Evolutionary conservation across 2,329 filamentous ascomycete species (phyloP).

Genomic region (Epichloe gansuensis): DNA sequence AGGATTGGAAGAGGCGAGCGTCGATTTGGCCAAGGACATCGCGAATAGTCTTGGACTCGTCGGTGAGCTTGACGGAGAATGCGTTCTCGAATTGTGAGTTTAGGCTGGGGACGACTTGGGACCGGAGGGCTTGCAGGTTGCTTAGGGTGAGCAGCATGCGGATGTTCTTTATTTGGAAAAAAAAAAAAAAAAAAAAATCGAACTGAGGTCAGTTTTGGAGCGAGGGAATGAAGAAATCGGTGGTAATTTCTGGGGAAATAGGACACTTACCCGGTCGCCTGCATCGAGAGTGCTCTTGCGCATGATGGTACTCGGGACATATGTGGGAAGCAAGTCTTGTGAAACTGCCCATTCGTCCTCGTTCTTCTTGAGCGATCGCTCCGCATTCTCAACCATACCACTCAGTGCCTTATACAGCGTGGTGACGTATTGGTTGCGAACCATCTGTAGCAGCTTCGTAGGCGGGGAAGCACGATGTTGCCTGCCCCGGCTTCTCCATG

Average conservation of each 20-base stretch:
- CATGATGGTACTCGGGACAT: constrained; percentile 14
- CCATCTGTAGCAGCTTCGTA: constrained; percentile 78
- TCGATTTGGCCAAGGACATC: constrained; percentile 89
- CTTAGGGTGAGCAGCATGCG: constrained; percentile 89
- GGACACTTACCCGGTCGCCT: constrained; percentile 39
- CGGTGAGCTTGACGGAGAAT: constrained; percentile 87
- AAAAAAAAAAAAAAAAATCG: background rate
- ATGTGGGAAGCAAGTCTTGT: constrained; percentile 27
- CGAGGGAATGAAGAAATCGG: constrained; percentile 12
- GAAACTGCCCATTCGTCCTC: constrained; percentile 50
- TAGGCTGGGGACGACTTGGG: constrained; percentile 74
- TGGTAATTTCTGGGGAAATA: background rate
- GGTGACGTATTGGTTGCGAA: constrained; percentile 82
- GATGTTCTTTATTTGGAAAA: constrained; percentile 48
- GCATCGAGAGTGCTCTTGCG: constrained; percentile 40
- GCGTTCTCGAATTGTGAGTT: constrained; percentile 86
- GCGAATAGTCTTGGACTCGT: constrained; percentile 83
- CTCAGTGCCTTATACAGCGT: constrained; percentile 89
- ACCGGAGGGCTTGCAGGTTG: constrained; percentile 75
- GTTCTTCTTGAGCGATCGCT: constrained; percentile 54
- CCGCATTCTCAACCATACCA: constrained; percentile 94
- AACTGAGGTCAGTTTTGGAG: background rate
- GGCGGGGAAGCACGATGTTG: constrained; percentile 79
- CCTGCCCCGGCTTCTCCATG: constrained; percentile 57
- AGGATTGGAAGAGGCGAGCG: constrained; percentile 79